These are phyloP conservation scores for Thozetella sp. DNA, from an alignment of 495 filamentous ascomycete genomes.

Conservation along the genomic window DNA sequence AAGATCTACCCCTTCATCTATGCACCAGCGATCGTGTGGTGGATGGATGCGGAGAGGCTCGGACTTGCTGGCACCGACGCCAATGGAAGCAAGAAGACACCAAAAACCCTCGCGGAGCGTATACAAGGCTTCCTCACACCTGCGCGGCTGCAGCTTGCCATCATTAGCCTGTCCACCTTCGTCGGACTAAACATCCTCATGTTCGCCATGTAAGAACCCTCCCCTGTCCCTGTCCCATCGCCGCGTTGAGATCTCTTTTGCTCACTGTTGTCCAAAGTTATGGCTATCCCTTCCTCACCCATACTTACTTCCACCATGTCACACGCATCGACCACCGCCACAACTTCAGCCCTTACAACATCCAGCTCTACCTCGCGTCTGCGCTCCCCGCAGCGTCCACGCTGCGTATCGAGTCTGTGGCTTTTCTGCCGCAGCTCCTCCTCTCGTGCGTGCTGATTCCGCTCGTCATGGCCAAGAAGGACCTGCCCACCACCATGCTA, in stretches of 20 bases:
- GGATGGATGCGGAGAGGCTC: slow-evolving; percentile 65
- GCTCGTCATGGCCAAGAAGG: slow-evolving; percentile 76
- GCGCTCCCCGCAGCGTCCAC: slow-evolving; percentile 39
- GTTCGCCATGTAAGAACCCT: slow-evolving; percentile 64
- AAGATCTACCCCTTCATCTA: slow-evolving; percentile 99
- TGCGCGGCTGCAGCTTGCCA: slow-evolving; percentile 60
- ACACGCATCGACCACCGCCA: slow-evolving; percentile 95
- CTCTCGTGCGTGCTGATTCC: slow-evolving; percentile 79
- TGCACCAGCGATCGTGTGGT: slow-evolving; percentile 83
- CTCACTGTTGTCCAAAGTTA: slow-evolving; percentile 44
- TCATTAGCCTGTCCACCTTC: slow-evolving; percentile 72
- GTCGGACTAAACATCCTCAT: slow-evolving; percentile 70
- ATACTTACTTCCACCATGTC: slow-evolving; percentile 92
- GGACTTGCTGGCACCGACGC: not conserved
- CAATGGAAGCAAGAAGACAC: not conserved
- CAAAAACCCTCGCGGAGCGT: slow-evolving; percentile 11
- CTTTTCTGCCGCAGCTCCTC: slow-evolving; percentile 85
- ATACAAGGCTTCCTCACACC: slow-evolving; percentile 61
- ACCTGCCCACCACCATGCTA: slow-evolving; percentile 85
- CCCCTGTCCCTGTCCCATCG: not conserved
- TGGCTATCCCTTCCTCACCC: slow-evolving; percentile 74
- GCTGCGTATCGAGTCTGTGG: slow-evolving; percentile 71
- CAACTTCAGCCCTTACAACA: slow-evolving; percentile 97
- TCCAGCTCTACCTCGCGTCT: slow-evolving; percentile 82
- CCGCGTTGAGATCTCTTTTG: not conserved